Percentiles rank a stretch among this genome's conserved stretches.
Conservation (phyloP, 352 stramenopile genomes). For the Globisporangium echinulatum region DNA sequence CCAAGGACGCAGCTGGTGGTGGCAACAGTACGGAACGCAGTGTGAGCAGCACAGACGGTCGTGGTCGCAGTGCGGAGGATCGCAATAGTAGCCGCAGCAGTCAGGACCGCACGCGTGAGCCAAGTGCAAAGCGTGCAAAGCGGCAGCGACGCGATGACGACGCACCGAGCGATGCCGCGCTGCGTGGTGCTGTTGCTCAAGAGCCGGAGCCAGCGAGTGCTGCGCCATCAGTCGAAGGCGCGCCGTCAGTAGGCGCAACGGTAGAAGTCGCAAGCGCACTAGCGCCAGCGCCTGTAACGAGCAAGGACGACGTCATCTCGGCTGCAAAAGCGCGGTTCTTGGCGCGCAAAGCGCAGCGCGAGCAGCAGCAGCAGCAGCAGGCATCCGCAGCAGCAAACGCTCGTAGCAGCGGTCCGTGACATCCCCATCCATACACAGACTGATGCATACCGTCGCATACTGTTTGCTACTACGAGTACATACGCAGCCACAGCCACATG, state of each 20-base stretch:
- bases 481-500: too few species aligned
- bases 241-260: not conserved
- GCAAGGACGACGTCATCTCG: slow-evolving; percentile 71
- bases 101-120: too few species aligned
- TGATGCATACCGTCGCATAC: too few species aligned
- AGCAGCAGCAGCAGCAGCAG: slow-evolving; percentile 8
- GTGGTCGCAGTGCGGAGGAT: too few species aligned
- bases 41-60: not conserved
- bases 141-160: slow-evolving; percentile 1
- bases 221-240: not conserved
- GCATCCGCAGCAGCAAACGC: too few species aligned
- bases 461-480: too few species aligned
- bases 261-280: not conserved
- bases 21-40: not conserved
- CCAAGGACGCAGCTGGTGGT: not conserved
- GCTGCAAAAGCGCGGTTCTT: slow-evolving; percentile 79
- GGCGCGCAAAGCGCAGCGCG: slow-evolving; percentile 67
- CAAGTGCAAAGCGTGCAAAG: not conserved
- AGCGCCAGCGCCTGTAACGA: slow-evolving; percentile 7
- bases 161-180: too few species aligned
- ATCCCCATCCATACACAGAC: too few species aligned
- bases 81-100: too few species aligned
- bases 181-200: not conserved
- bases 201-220: not conserved
- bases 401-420: too few species aligned